A percentile compares a stretch with the other conserved stretches of the same genome.
Conservation (phyloP, 2,329 filamentous ascomycete species). For the Exutisphaerella laricina region DNA sequence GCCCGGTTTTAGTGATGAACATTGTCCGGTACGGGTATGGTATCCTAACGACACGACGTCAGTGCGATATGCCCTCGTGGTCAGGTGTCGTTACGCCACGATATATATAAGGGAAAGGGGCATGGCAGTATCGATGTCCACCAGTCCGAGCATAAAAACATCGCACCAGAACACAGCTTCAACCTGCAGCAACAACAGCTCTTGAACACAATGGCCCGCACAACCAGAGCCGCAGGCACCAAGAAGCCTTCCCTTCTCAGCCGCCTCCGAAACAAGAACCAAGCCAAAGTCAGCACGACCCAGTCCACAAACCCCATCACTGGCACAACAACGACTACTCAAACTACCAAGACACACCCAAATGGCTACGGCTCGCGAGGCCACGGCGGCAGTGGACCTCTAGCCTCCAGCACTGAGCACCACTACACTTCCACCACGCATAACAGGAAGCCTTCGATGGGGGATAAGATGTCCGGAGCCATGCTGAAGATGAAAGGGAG, state of each 20-base stretch:
- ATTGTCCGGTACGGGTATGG: neutral
- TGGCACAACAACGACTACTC: conserved; percentile 36
- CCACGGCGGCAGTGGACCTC: conserved; percentile 22
- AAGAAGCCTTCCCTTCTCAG: conserved; percentile 51
- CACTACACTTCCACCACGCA: conserved; percentile 39
- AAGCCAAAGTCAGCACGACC: conserved; percentile 38
- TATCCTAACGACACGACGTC: neutral
- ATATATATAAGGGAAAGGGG: neutral
- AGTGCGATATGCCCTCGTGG: neutral
- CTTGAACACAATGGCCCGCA: conserved; percentile 22
- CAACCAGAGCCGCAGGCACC: conserved; percentile 30
- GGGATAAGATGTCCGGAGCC: conserved; percentile 73
- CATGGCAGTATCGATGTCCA: neutral
- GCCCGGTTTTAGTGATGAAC: conserved; percentile 1
- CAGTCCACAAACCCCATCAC: conserved; percentile 40
- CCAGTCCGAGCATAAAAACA: neutral
- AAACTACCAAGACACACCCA: conserved; percentile 30
- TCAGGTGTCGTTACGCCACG: neutral
- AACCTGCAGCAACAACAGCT: neutral
- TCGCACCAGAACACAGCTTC: neutral
- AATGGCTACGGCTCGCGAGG: conserved; percentile 24
- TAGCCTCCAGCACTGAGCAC: conserved; percentile 22
- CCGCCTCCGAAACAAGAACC: conserved; percentile 45
- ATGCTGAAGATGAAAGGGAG: conserved; percentile 67
- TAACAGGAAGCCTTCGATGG: conserved; percentile 58